Conservation (phyloP, 208 protist genomes). For the Blastocrithidia nonstop region DNA sequence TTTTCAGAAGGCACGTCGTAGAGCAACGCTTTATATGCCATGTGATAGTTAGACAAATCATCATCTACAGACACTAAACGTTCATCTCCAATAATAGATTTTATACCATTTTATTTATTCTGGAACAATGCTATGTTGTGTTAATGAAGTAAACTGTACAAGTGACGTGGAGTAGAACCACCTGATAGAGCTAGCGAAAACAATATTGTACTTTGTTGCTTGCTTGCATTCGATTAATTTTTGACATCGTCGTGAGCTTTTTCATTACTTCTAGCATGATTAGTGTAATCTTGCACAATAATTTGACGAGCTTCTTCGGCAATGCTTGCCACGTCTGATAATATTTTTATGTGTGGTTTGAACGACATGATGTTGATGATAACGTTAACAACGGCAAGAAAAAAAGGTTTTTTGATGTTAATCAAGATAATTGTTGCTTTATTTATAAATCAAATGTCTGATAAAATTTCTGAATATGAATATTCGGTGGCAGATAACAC, state of each 20-base stretch:
- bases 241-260: no score
- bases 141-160: conserved; percentile 29
- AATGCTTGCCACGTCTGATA: conserved; percentile 14
- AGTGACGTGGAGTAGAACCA: conserved; percentile 43
- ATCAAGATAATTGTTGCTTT: no score
- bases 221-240: no score
- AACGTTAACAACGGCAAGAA: neutral
- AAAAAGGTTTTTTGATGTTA: neutral
- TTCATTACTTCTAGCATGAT: conserved; percentile 4
- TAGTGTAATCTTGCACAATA: conserved; percentile 14
- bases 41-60: conserved; percentile 45
- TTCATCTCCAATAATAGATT: conserved; percentile 64
- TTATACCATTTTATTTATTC: conserved; percentile 11
- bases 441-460: no score
- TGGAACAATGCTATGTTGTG: conserved; percentile 24
- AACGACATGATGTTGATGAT: no score
- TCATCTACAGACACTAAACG: conserved; percentile 29
- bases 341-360: conserved; percentile 19
- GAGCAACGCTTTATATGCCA: conserved; percentile 37
- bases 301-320: conserved; percentile 15
- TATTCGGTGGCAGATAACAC: no score
- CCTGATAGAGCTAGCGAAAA: conserved; percentile 72
- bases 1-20: conserved; percentile 23
- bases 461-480: no score
- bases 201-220: no score